A percentile compares a stretch with the other conserved stretches of the same genome.
These are phyloP conservation scores for Fusarium equiseti DNA, from an alignment of 2,329 filamentous ascomycete genomes.

Conservation along the genomic window DNA sequence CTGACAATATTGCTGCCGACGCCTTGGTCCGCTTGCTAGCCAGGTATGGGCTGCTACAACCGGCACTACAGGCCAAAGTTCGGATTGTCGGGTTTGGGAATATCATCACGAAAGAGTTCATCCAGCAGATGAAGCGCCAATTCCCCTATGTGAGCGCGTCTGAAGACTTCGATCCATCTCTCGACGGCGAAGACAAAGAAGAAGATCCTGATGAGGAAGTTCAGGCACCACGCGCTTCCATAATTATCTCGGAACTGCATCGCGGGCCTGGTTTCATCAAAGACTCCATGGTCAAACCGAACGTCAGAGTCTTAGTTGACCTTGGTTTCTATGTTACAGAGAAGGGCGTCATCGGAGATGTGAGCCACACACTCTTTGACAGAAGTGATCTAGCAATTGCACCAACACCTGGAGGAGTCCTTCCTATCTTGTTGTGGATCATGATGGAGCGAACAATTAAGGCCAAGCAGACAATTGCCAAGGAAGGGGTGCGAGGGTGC, in stretches of 20 bases:
- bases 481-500: background rate
- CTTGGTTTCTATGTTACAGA: slow-evolving; percentile 5
- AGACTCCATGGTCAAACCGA: background rate
- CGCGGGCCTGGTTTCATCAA: slow-evolving; percentile 1
- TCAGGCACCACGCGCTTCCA: background rate
- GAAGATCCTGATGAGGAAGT: background rate
- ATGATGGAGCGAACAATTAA: slow-evolving; percentile 12
- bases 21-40: background rate
- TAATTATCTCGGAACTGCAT: background rate
- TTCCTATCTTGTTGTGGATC: background rate
- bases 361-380: background rate
- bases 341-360: background rate
- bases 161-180: background rate
- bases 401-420: background rate
- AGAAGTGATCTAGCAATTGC: slow-evolving; percentile 4
- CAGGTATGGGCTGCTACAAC: background rate
- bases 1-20: background rate
- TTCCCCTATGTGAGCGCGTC: background rate
- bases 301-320: background rate
- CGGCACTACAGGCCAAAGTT: background rate
- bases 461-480: background rate
- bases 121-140: background rate
- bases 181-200: background rate
- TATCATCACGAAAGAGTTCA: background rate
- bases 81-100: background rate